Evolutionary conservation across 2,329 filamentous ascomycete species (phyloP).

Genomic region (Teratosphaeria epicoccoides): DNA sequence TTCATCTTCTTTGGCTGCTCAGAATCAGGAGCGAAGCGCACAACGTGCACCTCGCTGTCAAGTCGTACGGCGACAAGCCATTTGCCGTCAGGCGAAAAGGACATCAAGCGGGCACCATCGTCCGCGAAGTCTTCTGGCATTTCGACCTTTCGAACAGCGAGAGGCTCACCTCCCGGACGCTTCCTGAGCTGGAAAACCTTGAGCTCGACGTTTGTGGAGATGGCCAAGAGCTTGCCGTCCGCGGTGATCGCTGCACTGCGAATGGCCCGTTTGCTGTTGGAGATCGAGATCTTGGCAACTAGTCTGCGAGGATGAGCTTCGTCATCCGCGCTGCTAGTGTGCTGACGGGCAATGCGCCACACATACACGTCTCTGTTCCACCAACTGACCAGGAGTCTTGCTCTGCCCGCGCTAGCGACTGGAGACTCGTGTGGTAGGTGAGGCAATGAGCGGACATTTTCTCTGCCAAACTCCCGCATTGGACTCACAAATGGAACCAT

Average conservation of each 20-base stretch:
- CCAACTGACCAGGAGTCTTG: constrained; percentile 75
- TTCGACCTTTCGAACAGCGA: constrained; percentile 62
- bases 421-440: constrained; percentile 70
- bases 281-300: constrained; percentile 30
- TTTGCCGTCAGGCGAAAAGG: constrained; percentile 57
- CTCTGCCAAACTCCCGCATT: constrained; percentile 62
- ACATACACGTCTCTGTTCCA: constrained; percentile 82
- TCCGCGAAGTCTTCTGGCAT: constrained; percentile 47
- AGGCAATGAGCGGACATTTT: constrained; percentile 74
- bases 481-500: constrained; percentile 73
- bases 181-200: constrained; percentile 23
- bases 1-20: constrained; percentile 28
- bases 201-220: constrained; percentile 30
- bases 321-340: constrained; percentile 9
- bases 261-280: constrained; percentile 53
- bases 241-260: constrained; percentile 58
- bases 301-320: constrained; percentile 14
- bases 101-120: constrained; percentile 57
- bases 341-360: constrained; percentile 53
- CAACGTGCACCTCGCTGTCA: constrained; percentile 36
- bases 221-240: constrained; percentile 69
- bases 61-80: constrained; percentile 52
- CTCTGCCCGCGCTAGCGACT: constrained; percentile 59
- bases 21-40: constrained; percentile 37
- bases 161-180: constrained; percentile 23